Evolutionary conservation across 345 rosid genomes (phyloP), one percentile per base, ranked within the genome.

Genomic region (Moringa oleifera): DNA sequence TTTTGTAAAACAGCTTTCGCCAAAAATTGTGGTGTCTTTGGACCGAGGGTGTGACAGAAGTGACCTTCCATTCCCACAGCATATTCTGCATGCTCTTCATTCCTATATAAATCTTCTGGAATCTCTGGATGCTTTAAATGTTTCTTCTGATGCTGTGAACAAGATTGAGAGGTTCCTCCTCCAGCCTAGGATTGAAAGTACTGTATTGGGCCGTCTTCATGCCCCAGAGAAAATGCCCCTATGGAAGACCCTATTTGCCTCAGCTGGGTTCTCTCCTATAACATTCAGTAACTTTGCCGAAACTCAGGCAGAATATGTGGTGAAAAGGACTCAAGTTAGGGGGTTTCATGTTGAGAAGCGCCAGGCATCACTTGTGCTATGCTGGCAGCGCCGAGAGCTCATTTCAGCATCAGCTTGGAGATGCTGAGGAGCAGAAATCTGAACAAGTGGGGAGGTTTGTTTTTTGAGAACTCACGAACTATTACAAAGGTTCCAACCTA

Each of bases 321-420:
- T 79, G 52, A 79, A 79, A 71, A 73, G 86, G 72, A 71, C 74
- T 51, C 81, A 71, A 22, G 80, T 55, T 20, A 79, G 77, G 69
- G 86, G 83, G 20, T 81, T 81, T 74, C 81, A 76, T 41, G 79
- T 81, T 31, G 86, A 81, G 74, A 81, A 79, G 83, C 73, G 67
- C 19, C 81, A 69, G 64, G 74, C 80, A 21, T 74, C 71, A 33
- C 83, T 81, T 23, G 79, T 76, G 59, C 83, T 81, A 21, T 81
- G 67, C 65, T 81, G 86, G 86, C 81, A 76, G 74, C 73, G 51
- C 11, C 58, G 76, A 33, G 83, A 81, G 59, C 83, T 81, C 33
- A 76, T 79, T 60, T 74, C 83, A 36, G 83, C 76, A 61, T 81
- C 83, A 17, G 86, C 86, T 49, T 81, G 86, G 86, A 81, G 76